phyloP scores from a whole-genome alignment of 2,329 filamentous ascomycete species.

The Gremmenia infestans region DNA sequence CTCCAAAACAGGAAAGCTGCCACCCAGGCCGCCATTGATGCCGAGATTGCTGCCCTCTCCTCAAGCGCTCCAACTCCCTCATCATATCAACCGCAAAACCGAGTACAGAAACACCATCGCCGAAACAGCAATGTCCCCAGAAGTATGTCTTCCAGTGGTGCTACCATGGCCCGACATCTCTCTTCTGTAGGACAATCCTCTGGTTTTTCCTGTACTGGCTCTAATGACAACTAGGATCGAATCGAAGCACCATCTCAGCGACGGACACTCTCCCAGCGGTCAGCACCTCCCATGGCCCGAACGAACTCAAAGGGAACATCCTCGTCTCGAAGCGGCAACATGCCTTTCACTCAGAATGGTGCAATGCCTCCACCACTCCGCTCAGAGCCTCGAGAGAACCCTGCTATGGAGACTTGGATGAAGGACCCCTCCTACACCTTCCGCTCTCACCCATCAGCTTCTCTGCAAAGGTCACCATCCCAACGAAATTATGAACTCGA shows the following conservation, averaged over 20 bases:
- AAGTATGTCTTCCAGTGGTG: slow-evolving; percentile 28
- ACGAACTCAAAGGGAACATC: slow-evolving; percentile 24
- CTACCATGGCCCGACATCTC: slow-evolving; percentile 23
- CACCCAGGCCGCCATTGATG: slow-evolving; percentile 25
- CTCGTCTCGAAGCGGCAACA: slow-evolving; percentile 22
- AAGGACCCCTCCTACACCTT: slow-evolving; percentile 25
- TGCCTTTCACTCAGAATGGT: slow-evolving; percentile 26
- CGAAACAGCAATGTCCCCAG: slow-evolving; percentile 24
- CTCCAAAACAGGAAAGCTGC: slow-evolving; percentile 25
- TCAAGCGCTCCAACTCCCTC: slow-evolving; percentile 8
- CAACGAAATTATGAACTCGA: slow-evolving; percentile 22
- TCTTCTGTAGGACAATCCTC: slow-evolving; percentile 25
- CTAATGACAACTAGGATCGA: slow-evolving; percentile 27
- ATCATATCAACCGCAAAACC: slow-evolving; percentile 20
- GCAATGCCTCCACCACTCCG: slow-evolving; percentile 22
- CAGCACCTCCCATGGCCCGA: slow-evolving; percentile 27
- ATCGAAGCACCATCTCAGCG: slow-evolving; percentile 17
- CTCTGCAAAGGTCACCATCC: slow-evolving; percentile 17
- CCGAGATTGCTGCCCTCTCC: slow-evolving; percentile 19
- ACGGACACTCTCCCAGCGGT: slow-evolving; percentile 27
- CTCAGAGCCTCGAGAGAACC: slow-evolving; percentile 21
- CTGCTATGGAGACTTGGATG: slow-evolving; percentile 24
- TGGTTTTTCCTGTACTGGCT: slow-evolving; percentile 13
- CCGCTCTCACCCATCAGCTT: slow-evolving; percentile 23
- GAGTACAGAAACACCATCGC: slow-evolving; percentile 26